Percentiles rank a stretch among this genome's conserved stretches.
Evolutionary conservation across 768 basidiomycete genomes (phyloP).

Genomic region (Tricholoma sp.): DNA sequence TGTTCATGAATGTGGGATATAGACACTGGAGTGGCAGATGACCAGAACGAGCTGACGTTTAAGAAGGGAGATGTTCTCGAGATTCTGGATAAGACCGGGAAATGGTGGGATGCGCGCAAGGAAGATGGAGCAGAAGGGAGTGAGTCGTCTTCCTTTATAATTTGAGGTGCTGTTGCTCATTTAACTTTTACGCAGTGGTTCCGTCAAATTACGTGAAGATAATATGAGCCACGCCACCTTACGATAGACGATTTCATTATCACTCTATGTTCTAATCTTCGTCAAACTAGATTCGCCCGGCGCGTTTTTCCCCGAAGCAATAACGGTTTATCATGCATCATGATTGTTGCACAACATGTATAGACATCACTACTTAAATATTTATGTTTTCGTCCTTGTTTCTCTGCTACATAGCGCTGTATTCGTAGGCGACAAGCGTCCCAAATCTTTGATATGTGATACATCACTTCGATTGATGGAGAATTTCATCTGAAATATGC

Average conservation of each 20-base stretch:
- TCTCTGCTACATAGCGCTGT: too few species aligned
- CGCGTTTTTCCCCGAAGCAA: not conserved
- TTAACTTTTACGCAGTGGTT: not conserved
- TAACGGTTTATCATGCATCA: too few species aligned
- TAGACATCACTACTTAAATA: not conserved
- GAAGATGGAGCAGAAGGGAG: conserved; percentile 59
- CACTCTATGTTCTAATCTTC: not conserved
- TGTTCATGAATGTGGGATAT: not conserved
- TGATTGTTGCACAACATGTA: not conserved
- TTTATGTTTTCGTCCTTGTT: not conserved
- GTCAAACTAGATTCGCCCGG: not conserved
- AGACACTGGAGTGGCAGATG: conserved; percentile 75
- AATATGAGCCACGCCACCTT: not conserved
- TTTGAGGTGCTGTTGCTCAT: not conserved
- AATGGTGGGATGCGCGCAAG: conserved; percentile 83
- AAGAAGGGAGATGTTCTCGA: conserved; percentile 79
- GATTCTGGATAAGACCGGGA: conserved; percentile 71
- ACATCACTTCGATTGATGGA: not conserved
- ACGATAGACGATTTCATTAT: not conserved
- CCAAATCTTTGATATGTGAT: not conserved
- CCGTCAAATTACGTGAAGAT: not conserved
- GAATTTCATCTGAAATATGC: too few species aligned
- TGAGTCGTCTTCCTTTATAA: conserved; percentile 32
- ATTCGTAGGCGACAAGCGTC: not conserved
- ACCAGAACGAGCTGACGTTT: conserved; percentile 85